Percentiles rank a stretch among this genome's conserved stretches.
phyloP scores from a whole-genome alignment of 2,329 filamentous ascomycete species.

The Paecilomyces sp. region DNA sequence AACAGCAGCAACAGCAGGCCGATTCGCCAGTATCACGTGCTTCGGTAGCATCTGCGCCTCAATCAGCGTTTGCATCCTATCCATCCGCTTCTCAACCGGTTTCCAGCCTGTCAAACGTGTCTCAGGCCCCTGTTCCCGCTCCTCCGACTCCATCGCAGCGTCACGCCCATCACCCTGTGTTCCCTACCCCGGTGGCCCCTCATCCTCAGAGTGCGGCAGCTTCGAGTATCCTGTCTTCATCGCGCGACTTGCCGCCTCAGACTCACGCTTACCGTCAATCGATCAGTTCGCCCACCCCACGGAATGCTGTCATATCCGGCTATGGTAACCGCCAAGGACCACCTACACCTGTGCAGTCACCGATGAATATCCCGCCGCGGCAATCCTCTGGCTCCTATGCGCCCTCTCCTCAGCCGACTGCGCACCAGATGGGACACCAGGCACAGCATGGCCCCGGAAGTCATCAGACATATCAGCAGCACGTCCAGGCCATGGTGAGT shows the following conservation, averaged over 20 bases:
- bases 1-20: conserved; percentile 15
- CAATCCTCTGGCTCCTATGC: conserved; percentile 19
- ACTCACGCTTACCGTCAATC: conserved; percentile 14
- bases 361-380: conserved; percentile 20
- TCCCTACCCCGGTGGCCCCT: conserved; percentile 15
- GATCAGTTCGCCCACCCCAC: conserved; percentile 22
- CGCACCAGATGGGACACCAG: conserved; percentile 13
- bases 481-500: conserved; percentile 31
- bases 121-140: conserved; percentile 27
- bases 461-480: conserved; percentile 28
- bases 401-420: conserved; percentile 16
- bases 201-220: conserved; percentile 14
- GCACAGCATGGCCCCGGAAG: conserved; percentile 10
- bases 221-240: conserved; percentile 11
- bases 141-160: conserved; percentile 23
- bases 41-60: conserved; percentile 14
- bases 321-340: conserved; percentile 26
- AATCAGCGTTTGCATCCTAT: conserved; percentile 23
- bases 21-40: conserved; percentile 16
- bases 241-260: conserved; percentile 23
- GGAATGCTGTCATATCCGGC: conserved; percentile 15
- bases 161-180: conserved; percentile 20
- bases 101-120: conserved; percentile 16
- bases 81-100: conserved; percentile 16
- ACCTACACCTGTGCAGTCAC: conserved; percentile 22